Base-by-base conservation (phyloP, 495 filamentous ascomycete genomes). In the Cairneyella variabilis region DNA sequence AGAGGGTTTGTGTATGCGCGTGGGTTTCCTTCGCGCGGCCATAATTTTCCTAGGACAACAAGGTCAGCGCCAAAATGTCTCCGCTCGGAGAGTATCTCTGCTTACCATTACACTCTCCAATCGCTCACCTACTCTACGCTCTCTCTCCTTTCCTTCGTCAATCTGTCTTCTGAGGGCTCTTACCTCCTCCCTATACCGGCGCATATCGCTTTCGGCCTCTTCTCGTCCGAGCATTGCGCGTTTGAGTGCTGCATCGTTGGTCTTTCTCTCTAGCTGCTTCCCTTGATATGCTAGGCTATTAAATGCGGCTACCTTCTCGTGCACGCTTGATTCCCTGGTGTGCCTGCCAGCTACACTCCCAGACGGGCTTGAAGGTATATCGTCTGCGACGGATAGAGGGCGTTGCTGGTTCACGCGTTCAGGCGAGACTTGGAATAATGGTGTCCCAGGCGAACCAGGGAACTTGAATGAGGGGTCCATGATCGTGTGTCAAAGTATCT, bases 21-120 rank as follows among this genome's bases (percentile, higher is more conserved):
- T 89, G 79, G 12, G 84, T 84, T 63, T 92, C 87, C 71, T 92
- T 91, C 14, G 78, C 73, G 18, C 80, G 74, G 27, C 85, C 83
- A 38, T 89, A 77, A 60, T 89, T 88, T 68, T 92, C 90, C 84
- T 88, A n/a, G n/a, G n/a, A n/a, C n/a, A n/a, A n/a, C n/a, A n/a
- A n/a, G n/a, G n/a, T n/a, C n/a, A n/a, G n/a, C n/a, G n/a, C n/a
- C n/a, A n/a, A n/a, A n/a, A n/a, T n/a, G n/a, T n/a, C n/a, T n/a
- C n/a, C n/a, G n/a, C n/a, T n/a, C n/a, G n/a, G n/a, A n/a, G n/a
- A n/a, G n/a, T n/a, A n/a, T n/a, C n/a, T n/a, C n/a, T 48, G 51
- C 80, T 30, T 68, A 87, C 84, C 76, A 91, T 82, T 11, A 91
- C 73, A 37, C 76, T 81, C 61, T 95, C 90, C 20, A 93, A 66